Base-by-base conservation (phyloP, 2,329 filamentous ascomycete species). In the Cercospora nicotianae region DNA sequence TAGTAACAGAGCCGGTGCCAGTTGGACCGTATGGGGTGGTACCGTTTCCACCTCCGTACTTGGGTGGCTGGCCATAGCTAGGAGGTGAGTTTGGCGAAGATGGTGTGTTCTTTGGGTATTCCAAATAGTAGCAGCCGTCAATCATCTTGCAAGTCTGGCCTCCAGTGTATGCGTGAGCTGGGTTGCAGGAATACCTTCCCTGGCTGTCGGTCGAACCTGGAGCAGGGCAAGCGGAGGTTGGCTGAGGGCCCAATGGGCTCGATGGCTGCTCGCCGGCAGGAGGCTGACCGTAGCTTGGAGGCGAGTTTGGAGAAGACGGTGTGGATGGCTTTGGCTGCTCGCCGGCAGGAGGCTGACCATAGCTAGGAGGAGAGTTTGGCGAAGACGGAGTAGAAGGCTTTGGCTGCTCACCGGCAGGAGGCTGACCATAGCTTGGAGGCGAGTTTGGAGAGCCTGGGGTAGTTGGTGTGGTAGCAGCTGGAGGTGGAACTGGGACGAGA, bases 81-180 rank as follows among this genome's bases (percentile, higher is more conserved):
- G 39, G 26, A 23, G 20, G 42, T 10, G 33, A n/a, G n/a, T n/a
- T n/a, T n/a, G n/a, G n/a, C n/a, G n/a, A n/a, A n/a, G n/a, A n/a
- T n/a, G 20, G 42, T 10, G 33, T 36, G 33, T 7, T 62, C 60
- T 67, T 59, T 28, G 67, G 67, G 51, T 65, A 65, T 6, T 70
- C 64, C 5, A 73, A 16, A 16, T 65, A 68, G 61, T 70, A 60
- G 30, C 62, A 67, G 12, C 70, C 70, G 20, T 65, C 64, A 18
- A 66, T 55, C 3, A 67, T 53, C 39, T 70, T 51, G 61, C 72
- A 72, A 39, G 31, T 67, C n/a, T 70, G 69, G 31, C 71, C 71
- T 26, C 61, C 53, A n/a, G 72, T 67, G 36, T 72, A 72, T 18
- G 48, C 26, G 57, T 72, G 65, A 18, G 72, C 72, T 33, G 72